Evolutionary conservation across 176 grass and related monocot genomes (phyloP), one percentile per base, ranked within the genome.

Genomic region (Poa pratensis): DNA sequence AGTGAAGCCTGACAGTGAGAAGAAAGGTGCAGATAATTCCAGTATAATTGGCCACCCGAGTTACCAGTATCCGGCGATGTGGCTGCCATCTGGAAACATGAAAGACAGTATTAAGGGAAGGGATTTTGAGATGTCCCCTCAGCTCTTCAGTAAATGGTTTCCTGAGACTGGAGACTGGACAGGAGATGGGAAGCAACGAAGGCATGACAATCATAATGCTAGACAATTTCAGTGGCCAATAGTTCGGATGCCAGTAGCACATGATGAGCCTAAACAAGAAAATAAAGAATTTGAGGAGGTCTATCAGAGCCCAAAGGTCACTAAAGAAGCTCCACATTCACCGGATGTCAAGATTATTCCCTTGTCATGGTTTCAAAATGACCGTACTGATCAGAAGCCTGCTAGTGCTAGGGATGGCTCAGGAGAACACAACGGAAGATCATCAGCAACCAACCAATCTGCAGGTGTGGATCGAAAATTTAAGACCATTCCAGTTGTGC

Each of bases 341-440:
- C 85, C 93, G 20, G 90, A 84, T 14, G 76, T 97, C 23, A 93
- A 88, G 80, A 88, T 95, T 32, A 87, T 98, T 80, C 95, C 95
- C 6, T 3, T 98, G 26, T 88, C 88, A 73, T 93, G 92, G 90
- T 85, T 93, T 65, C 85, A 87, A 19, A 68, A 92, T 70, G 90
- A 16, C 57, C 17, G 43, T 19, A 39, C 20, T 79, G 90, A 86
- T 65, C 80, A 92, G 65, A 86, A 91, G 51, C 53, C 51, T 54
- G 79, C 9, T n/a, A n/a, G n/a, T 80, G 62, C 27, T 46, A 30
- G 1, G 26, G 83, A 70, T 55, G 78, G 18, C 6, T 72, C 78
- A 24, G 45, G 65, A 45, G 54, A 82, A 69, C 78, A 82, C 2
- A 52, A 73, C 43, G 78, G 86, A 26, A 60, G 64, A 57, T 66